Base-by-base conservation (phyloP, 208 protist species). In the Leishmania turanica region DNA sequence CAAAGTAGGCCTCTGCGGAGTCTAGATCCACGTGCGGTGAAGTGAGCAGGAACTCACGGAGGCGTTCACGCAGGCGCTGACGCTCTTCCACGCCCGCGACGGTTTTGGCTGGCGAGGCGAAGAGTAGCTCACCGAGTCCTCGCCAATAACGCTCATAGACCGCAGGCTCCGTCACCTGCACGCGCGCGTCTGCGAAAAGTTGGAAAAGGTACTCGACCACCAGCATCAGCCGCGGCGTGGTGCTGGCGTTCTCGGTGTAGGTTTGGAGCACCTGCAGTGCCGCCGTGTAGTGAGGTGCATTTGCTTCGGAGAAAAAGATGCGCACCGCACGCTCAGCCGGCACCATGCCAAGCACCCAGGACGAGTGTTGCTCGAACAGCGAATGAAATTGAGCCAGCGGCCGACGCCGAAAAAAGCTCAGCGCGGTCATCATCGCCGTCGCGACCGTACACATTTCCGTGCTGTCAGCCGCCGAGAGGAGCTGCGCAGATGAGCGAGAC, bases 41-140 rank as follows among this genome's bases (percentile, higher is more conserved):
- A 24, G 76, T 79, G 7, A 81, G 76, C 66, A 96, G 77, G 62
- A 96, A 87, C n/a, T 85, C 79, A 73, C 83, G 74, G 7, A 94
- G 80, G 11, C 84, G 79, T 40, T 75, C 60, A 9, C 86, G 86
- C 37, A 72, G 80, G 1, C 72, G 64, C 78, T 75, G 76, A 24
- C 62, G 73, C 24, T 65, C 31, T 31, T 34, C 40, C 40, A 37
- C 27, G 7, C 1, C 31, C 64, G 37, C n/a, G 24, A 19, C n/a
- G 47, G 31, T 13, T 40, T 1, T 8, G 56, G 3, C 17, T 24
- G 54, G 1, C 15, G 51, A 19, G 34, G 49, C 19, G n/a, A 86
- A 86, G 73, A 86, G 82, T 1, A 86, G 47, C n/a, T 82, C 82
- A 3, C 78, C 78, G 24, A 86, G 74, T 0, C 82, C 78, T 7